Evolutionary conservation across 345 rosid genomes (phyloP).

Genomic region (Isatis tinctoria): DNA sequence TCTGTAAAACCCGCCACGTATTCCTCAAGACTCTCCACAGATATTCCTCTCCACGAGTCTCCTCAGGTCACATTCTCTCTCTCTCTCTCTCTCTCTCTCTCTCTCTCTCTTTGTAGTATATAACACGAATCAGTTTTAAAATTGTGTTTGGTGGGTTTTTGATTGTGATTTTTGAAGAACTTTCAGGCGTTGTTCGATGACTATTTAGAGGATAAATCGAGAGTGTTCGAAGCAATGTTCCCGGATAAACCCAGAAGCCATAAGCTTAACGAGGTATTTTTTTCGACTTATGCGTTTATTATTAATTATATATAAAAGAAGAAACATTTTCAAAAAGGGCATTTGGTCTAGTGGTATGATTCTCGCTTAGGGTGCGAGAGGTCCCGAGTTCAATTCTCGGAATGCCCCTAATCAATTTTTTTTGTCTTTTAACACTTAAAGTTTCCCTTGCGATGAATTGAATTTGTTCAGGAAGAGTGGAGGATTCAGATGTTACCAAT

Average conservation of each 20-base stretch:
- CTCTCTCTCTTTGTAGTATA: background rate
- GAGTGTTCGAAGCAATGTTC: conserved; percentile 79
- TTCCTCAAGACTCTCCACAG: conserved; percentile 65
- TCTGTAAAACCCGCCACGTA: conserved; percentile 50
- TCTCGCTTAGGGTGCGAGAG: conserved; percentile 91
- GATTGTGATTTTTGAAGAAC: background rate
- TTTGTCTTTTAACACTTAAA: background rate
- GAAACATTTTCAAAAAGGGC: background rate
- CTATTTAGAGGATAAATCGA: conserved; percentile 70
- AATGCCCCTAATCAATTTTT: conserved; percentile 30
- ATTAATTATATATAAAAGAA: background rate
- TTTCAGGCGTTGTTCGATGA: conserved; percentile 77
- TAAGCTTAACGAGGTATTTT: conserved; percentile 58
- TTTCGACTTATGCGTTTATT: background rate
- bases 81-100: background rate
- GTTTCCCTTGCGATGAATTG: background rate
- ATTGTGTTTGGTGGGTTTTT: background rate
- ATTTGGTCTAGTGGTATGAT: conserved; percentile 87
- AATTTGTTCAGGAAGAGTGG: conserved; percentile 66
- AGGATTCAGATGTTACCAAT: conserved; percentile 89
- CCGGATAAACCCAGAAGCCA: conserved; percentile 68
- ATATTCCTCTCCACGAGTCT: conserved; percentile 73
- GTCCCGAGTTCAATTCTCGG: conserved; percentile 81
- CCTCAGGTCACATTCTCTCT: conserved; percentile 56
- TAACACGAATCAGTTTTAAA: background rate